phyloP scores from a whole-genome alignment of 2,329 filamentous ascomycete species.

The Calonectria honghensis region DNA sequence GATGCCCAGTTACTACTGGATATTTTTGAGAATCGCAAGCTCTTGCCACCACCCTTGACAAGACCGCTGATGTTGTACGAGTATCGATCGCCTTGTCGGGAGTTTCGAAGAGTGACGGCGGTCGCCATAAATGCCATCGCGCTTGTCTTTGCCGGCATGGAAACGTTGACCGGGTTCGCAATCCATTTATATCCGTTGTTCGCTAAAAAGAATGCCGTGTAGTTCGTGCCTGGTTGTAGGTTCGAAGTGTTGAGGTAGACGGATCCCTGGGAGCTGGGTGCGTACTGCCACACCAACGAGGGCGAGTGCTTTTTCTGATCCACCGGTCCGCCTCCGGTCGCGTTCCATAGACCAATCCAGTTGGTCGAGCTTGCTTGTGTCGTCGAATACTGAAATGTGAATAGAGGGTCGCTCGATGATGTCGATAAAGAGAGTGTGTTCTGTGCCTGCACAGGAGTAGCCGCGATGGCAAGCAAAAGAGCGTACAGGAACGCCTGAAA shows the following conservation, averaged over 20 bases:
- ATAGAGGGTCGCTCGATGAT: not conserved
- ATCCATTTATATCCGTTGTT: slow-evolving; percentile 61
- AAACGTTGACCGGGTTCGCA: slow-evolving; percentile 58
- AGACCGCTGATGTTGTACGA: slow-evolving; percentile 58
- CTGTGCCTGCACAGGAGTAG: slow-evolving; percentile 8
- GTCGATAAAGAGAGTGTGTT: slow-evolving; percentile 5
- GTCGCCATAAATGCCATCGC: slow-evolving; percentile 57
- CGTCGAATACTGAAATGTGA: slow-evolving; percentile 62
- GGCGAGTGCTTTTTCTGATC: slow-evolving; percentile 54
- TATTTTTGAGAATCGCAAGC: slow-evolving; percentile 56
- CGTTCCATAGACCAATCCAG: slow-evolving; percentile 63
- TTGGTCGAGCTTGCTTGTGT: slow-evolving; percentile 55
- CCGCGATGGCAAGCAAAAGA: not conserved
- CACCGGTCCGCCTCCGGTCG: slow-evolving; percentile 59
- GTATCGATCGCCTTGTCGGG: slow-evolving; percentile 59
- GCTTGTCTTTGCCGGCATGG: slow-evolving; percentile 44
- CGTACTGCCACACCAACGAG: slow-evolving; percentile 60
- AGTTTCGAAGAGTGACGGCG: slow-evolving; percentile 60
- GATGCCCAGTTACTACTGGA: slow-evolving; percentile 58
- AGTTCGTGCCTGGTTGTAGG: slow-evolving; percentile 56
- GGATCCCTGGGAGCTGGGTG: slow-evolving; percentile 53
- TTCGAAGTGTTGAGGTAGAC: slow-evolving; percentile 51
- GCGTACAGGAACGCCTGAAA: not conserved
- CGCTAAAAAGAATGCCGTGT: slow-evolving; percentile 62
- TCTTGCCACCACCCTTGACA: slow-evolving; percentile 53